These are phyloP conservation scores for Exophiala spinifera DNA, from an alignment of 2,329 filamentous ascomycete genomes.

Conservation along the genomic window DNA sequence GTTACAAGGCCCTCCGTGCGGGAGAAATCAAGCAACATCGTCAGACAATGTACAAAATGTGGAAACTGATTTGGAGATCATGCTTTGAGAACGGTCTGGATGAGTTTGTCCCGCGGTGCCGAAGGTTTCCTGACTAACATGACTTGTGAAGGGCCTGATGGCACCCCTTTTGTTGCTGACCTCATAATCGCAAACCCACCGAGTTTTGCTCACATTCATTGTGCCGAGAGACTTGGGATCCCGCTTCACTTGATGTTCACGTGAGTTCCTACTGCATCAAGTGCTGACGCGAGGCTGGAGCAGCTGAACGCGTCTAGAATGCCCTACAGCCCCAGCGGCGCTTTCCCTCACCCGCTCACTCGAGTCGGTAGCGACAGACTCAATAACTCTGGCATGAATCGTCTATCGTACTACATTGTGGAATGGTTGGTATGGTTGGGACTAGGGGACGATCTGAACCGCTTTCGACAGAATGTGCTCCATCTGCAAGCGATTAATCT, in stretches of 20 bases:
- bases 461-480: conserved; percentile 37
- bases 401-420: conserved; percentile 47
- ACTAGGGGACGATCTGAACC: conserved; percentile 47
- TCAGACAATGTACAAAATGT: conserved; percentile 36
- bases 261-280: background rate
- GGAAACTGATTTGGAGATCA: conserved; percentile 40
- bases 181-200: conserved; percentile 55
- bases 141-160: background rate
- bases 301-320: conserved; percentile 32
- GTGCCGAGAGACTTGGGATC: conserved; percentile 48
- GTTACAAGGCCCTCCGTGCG: conserved; percentile 35
- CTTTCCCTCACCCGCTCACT: conserved; percentile 49
- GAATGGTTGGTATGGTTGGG: conserved; percentile 52
- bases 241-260: conserved; percentile 52
- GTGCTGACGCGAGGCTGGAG: background rate
- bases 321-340: conserved; percentile 46
- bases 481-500: conserved; percentile 40
- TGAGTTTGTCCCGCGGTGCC: background rate
- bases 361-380: conserved; percentile 38
- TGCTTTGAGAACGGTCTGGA: conserved; percentile 35
- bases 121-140: background rate
- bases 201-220: conserved; percentile 52
- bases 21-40: conserved; percentile 35
- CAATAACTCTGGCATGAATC: conserved; percentile 40
- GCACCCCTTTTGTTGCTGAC: conserved; percentile 49